Base-by-base conservation (phyloP, 2,329 filamentous ascomycete genomes). In the Nemania bipapillata region DNA sequence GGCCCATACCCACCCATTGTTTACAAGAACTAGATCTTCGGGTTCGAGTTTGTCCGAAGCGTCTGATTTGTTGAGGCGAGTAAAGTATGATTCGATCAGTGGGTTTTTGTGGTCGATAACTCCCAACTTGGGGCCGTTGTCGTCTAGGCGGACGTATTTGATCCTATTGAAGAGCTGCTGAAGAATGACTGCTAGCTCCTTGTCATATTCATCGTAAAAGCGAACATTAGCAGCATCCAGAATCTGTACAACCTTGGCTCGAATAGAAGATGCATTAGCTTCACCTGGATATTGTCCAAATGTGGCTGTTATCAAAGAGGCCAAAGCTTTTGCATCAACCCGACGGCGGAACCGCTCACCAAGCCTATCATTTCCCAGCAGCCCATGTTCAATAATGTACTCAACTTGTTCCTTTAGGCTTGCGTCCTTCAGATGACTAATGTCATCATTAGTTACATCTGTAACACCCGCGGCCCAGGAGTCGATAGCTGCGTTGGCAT, bases 1-100 rank as follows among this genome's bases (percentile, higher is more conserved):
- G 66, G 93, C 95, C 96, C 96, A 99, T 8, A 99, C 94, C 96
- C 96, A 99, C 50, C 96, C 96, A 77, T 99, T 99, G 81, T 98
- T 98, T 47, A 91, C 94, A 59, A 99, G 83, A 2, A 93, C 92
- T 53, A 97, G 85, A 50, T 94, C 91, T 65, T 91, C 90, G 1
- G 90, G 86, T 65, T 90, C 90, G 76, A 96, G 91, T 76, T 92
- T 90, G 69, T 89, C 86, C 0, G 96, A 97, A 11, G 86, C 88
- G 11, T 91, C 88, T 74, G 97, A 97, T 32, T 87, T 79, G 1
- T 94, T 92, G 47, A 99, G 84, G 30, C 95, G 89, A 0, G 96
- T 98, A 80, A 99, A 99, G 82, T 99, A 99, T 0, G 92, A 86
- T 83, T 99, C 96, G 71, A 97, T 93, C 30, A 99, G 84, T 12